phyloP scores from a whole-genome alignment of 2,329 filamentous ascomycete species.

The Didymella segeticola region DNA sequence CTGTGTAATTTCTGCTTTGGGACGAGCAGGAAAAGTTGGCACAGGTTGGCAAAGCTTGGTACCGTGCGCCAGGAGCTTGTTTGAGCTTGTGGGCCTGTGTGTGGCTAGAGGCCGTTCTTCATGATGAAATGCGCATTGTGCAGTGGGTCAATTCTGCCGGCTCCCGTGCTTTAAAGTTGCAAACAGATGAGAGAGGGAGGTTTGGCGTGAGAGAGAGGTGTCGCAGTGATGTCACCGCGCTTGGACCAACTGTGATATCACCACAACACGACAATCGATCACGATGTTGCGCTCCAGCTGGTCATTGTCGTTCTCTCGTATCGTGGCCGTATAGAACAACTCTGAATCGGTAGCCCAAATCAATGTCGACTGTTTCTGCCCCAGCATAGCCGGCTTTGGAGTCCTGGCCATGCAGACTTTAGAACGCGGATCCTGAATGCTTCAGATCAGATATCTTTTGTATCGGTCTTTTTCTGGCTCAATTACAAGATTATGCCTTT shows the following conservation, averaged over 20 bases:
- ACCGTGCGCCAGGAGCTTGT: slow-evolving; percentile 23
- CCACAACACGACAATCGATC: not conserved
- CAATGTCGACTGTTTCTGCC: no score
- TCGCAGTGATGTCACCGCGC: slow-evolving; percentile 3
- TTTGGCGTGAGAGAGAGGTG: not conserved
- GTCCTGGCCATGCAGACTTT: no score
- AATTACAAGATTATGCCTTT: no score
- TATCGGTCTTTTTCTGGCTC: no score
- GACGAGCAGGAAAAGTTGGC: slow-evolving; percentile 14
- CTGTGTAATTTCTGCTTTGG: slow-evolving; percentile 4
- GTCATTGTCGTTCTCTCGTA: no score
- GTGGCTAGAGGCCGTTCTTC: slow-evolving; percentile 27
- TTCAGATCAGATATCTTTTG: no score
- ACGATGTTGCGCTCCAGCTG: no score
- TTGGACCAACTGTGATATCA: not conserved
- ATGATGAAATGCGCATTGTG: slow-evolving; percentile 19
- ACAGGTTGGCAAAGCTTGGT: slow-evolving; percentile 32
- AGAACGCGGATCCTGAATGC: no score
- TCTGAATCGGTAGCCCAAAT: no score
- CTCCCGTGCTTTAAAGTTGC: slow-evolving; percentile 4
- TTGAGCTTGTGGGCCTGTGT: slow-evolving; percentile 15
- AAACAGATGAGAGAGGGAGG: not conserved
- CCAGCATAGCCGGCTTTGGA: no score
- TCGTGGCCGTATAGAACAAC: no score
- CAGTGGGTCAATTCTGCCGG: slow-evolving; percentile 12